Percentiles rank a stretch among this genome's conserved stretches.
phyloP scores from a whole-genome alignment of 768 basidiomycete species.

The Fibroporia radiculosa region DNA sequence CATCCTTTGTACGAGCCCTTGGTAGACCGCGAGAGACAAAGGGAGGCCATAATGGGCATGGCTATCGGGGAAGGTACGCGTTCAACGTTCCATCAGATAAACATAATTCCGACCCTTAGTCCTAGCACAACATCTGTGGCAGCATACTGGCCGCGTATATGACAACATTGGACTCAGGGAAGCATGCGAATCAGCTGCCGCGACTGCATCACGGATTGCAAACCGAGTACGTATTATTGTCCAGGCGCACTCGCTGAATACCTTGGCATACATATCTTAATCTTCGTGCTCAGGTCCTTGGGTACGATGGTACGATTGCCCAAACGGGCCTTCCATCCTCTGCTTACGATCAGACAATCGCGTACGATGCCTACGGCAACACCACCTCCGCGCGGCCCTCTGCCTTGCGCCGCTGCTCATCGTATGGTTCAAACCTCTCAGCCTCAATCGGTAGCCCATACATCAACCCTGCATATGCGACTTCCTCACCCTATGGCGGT shows the following conservation, averaged over 20 bases:
- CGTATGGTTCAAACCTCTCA: not conserved
- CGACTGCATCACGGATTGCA: conserved; percentile 33
- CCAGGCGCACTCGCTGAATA: not conserved
- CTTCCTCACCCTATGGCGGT: not conserved
- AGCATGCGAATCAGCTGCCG: conserved; percentile 59
- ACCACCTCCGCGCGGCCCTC: not conserved
- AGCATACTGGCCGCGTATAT: conserved; percentile 35
- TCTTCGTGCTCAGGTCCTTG: not conserved
- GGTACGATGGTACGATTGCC: not conserved
- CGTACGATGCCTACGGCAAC: not conserved
- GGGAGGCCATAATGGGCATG: conserved; percentile 59
- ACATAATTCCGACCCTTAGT: not conserved
- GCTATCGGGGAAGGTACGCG: conserved; percentile 63
- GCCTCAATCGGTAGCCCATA: not conserved
- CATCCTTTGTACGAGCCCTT: conserved; percentile 47
- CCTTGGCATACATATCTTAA: not conserved
- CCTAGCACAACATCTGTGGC: conserved; percentile 50
- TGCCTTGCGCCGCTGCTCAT: not conserved
- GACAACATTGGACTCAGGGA: conserved; percentile 40
- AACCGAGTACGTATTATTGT: conserved; percentile 6
- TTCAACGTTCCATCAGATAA: not conserved
- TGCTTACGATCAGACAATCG: not conserved
- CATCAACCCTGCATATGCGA: not conserved
- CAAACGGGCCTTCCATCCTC: not conserved
- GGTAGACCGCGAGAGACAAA: conserved; percentile 46